Percentiles rank a stretch among this genome's conserved stretches.
Evolutionary conservation across 139 green algal species (phyloP).

Genomic region (Auxenochlorella pyrenoidosa): DNA sequence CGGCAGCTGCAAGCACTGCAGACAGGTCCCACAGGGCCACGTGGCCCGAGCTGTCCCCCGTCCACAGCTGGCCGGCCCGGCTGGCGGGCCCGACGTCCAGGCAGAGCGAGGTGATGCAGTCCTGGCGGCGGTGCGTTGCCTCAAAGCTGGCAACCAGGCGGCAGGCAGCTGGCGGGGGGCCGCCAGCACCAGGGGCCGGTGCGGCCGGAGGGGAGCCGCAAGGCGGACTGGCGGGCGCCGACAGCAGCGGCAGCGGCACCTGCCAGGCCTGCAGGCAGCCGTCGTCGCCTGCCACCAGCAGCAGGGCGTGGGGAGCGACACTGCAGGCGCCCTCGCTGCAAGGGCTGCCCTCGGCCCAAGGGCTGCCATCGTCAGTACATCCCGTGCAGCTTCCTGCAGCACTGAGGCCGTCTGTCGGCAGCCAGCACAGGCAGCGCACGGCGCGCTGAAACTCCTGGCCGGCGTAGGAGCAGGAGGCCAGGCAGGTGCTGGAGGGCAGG

Average conservation of each 20-base stretch:
- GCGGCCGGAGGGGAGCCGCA: background rate
- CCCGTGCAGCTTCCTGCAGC: background rate
- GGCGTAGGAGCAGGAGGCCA: background rate
- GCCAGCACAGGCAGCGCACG: constrained; percentile 25
- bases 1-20: background rate
- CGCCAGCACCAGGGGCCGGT: background rate
- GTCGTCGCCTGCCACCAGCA: constrained; percentile 72
- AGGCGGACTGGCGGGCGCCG: background rate
- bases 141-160: constrained; percentile 64
- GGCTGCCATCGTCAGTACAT: no score
- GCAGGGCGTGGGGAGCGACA: constrained; percentile 30
- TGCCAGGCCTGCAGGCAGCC: constrained; percentile 75
- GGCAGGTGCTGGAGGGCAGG: constrained; percentile 6
- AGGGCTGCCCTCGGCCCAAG: no score
- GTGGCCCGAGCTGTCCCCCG: constrained; percentile 75
- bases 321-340: no score
- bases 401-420: background rate
- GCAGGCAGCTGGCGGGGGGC: background rate
- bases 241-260: constrained; percentile 27
- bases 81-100: constrained; percentile 27
- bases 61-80: constrained; percentile 39
- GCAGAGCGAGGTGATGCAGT: constrained; percentile 51
- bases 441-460: constrained; percentile 23
- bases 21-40: constrained; percentile 71
- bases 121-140: constrained; percentile 51